Conservation (phyloP, 257 asterid species). For the Gentiana dahurica region DNA sequence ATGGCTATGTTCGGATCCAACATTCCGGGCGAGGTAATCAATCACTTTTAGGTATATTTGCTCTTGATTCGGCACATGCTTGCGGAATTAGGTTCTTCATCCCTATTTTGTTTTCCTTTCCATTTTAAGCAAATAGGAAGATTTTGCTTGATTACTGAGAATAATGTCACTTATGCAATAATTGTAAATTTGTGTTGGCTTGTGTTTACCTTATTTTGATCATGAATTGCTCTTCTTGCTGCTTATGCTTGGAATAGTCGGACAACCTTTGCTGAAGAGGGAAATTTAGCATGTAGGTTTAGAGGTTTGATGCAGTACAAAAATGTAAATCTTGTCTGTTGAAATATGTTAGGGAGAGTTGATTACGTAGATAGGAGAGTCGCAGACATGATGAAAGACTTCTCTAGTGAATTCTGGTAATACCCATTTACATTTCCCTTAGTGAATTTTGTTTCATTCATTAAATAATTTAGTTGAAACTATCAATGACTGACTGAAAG, state of each 20-base stretch:
- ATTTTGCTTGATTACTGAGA: not conserved
- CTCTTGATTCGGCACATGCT: not conserved
- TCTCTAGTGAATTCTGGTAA: no score
- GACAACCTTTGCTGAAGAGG: not conserved
- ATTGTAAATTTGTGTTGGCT: not conserved
- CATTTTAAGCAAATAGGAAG: not conserved
- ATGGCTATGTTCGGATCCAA: conserved; percentile 19
- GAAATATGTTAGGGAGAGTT: no score
- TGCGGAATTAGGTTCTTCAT: conserved; percentile 1
- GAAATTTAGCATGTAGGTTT: not conserved
- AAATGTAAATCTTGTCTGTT: no score
- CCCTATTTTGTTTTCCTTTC: not conserved
- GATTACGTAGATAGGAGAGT: no score
- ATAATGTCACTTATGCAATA: not conserved
- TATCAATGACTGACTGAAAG: no score
- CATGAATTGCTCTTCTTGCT: not conserved
- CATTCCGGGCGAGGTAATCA: conserved; percentile 12
- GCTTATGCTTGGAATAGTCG: not conserved
- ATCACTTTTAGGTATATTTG: no score
- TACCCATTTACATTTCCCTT: no score
- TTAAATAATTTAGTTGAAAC: no score
- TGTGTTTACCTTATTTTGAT: not conserved
- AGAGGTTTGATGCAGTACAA: no score
- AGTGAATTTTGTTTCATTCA: no score
- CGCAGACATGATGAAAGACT: no score